These are phyloP conservation scores for Arthroderma sp. DNA, from an alignment of 2,329 filamentous ascomycete species.

Conservation along the genomic window DNA sequence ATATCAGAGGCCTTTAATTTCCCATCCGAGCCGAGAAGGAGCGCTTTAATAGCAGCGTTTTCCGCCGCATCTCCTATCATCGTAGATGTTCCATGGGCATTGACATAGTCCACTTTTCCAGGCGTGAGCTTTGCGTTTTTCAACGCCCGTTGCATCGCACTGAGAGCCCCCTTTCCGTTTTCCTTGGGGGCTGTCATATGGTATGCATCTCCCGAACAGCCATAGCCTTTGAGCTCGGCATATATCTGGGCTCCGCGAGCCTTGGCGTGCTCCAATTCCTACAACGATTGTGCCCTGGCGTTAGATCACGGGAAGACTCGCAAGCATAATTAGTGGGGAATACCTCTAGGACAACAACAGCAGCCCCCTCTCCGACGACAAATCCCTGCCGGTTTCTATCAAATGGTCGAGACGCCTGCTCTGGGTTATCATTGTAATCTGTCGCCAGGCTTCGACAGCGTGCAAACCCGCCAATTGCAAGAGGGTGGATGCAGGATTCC, in stretches of 20 bases:
- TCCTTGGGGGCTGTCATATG: constrained; percentile 85
- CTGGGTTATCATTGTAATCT: constrained; percentile 59
- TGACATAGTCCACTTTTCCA: constrained; percentile 70
- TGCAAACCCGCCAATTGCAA: constrained; percentile 84
- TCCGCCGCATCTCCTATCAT: constrained; percentile 76
- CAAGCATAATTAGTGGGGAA: constrained; percentile 1
- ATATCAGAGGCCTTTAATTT: constrained; percentile 48
- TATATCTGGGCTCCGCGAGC: constrained; percentile 68
- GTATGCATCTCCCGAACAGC: constrained; percentile 76
- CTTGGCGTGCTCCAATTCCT: constrained; percentile 76
- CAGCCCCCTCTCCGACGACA: constrained; percentile 85
- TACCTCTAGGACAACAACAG: constrained; percentile 70
- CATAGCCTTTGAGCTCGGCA: constrained; percentile 80
- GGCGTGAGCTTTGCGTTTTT: constrained; percentile 58
- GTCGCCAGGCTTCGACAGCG: constrained; percentile 76
- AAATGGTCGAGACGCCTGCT: constrained; percentile 69
- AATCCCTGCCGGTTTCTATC: constrained; percentile 70
- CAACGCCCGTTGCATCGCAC: constrained; percentile 76
- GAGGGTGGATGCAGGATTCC: constrained; percentile 88
- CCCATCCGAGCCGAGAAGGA: constrained; percentile 64
- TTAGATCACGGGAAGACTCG: background rate
- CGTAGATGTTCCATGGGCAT: constrained; percentile 89
- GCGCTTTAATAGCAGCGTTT: constrained; percentile 61
- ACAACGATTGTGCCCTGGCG: background rate
- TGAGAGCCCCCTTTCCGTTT: constrained; percentile 66